These are phyloP conservation scores for Avicennia marina DNA, from an alignment of 257 asterid species.

Conservation along the genomic window DNA sequence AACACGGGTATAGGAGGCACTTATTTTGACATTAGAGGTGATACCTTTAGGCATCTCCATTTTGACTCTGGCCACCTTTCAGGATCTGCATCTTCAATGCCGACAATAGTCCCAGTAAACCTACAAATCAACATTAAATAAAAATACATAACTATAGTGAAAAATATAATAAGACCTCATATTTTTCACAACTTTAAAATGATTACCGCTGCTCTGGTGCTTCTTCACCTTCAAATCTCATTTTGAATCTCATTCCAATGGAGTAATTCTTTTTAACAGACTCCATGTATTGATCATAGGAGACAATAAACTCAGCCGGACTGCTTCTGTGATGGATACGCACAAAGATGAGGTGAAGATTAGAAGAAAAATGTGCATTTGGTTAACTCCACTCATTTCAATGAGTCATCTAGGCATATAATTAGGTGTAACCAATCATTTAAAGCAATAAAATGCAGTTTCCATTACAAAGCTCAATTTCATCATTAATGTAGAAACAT, in stretches of 20 bases:
- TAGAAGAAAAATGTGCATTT: constrained; percentile 5
- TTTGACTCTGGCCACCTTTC: constrained; percentile 78
- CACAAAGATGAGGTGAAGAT: not conserved
- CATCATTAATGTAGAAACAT: not conserved
- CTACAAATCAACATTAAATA: constrained; percentile 29
- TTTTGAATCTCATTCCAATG: constrained; percentile 93
- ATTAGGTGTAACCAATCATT: too few relatives aligned
- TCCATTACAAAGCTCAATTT: not conserved
- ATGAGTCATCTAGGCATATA: too few relatives aligned
- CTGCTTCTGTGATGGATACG: constrained; percentile 57
- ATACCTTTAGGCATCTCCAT: constrained; percentile 96
- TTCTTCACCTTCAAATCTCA: constrained; percentile 99
- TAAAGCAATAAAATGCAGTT: too few relatives aligned
- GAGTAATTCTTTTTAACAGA: constrained; percentile 68
- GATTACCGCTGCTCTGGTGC: constrained; percentile 95
- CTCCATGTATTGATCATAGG: constrained; percentile 79
- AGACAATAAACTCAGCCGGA: constrained; percentile 86
- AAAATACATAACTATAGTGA: not conserved
- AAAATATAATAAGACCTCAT: constrained; percentile 1
- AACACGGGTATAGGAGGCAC: not conserved
- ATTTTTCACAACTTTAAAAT: constrained; percentile 12
- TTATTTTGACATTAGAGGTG: not conserved
- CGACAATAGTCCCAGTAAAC: constrained; percentile 92
- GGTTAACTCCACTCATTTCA: too few relatives aligned
- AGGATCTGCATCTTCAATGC: constrained; percentile 72